Percentiles rank a stretch among this genome's conserved stretches.
These are phyloP conservation scores for Acer campestre DNA, from an alignment of 345 rosid species.

Conservation along the genomic window DNA sequence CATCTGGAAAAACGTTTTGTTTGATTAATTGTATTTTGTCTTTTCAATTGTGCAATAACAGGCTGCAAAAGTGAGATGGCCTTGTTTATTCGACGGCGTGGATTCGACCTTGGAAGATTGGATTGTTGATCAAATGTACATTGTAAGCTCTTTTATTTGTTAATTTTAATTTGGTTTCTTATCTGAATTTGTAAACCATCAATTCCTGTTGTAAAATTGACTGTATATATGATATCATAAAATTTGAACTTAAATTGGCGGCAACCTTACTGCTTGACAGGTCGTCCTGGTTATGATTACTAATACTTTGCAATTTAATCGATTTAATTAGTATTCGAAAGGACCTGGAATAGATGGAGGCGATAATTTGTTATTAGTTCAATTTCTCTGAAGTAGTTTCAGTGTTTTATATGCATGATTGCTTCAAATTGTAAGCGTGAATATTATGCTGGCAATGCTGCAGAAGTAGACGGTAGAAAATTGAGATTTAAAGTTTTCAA, in stretches of 20 bases:
- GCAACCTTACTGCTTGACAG: background rate
- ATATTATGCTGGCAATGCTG: background rate
- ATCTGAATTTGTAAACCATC: background rate
- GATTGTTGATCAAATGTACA: slow-evolving; percentile 88
- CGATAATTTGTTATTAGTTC: background rate
- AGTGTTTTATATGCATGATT: background rate
- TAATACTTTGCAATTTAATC: too few relatives aligned
- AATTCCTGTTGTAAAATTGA: too few relatives aligned
- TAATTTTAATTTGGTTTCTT: background rate
- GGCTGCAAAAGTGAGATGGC: slow-evolving; percentile 94
- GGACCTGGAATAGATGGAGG: background rate
- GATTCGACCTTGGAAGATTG: slow-evolving; percentile 68
- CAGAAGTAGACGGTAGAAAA: background rate
- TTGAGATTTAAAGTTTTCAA: background rate
- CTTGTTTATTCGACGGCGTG: slow-evolving; percentile 62
- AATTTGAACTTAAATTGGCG: background rate
- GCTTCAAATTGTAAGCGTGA: background rate
- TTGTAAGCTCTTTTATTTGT: slow-evolving; percentile 36
- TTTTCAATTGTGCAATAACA: slow-evolving; percentile 15
- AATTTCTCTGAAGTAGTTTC: background rate
- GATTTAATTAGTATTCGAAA: too few relatives aligned
- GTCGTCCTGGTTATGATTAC: too few relatives aligned
- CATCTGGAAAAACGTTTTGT: background rate
- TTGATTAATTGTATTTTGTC: background rate
- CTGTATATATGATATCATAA: background rate